Base-by-base conservation (phyloP, 2,329 filamentous ascomycete genomes). In the Fusarium equiseti region DNA sequence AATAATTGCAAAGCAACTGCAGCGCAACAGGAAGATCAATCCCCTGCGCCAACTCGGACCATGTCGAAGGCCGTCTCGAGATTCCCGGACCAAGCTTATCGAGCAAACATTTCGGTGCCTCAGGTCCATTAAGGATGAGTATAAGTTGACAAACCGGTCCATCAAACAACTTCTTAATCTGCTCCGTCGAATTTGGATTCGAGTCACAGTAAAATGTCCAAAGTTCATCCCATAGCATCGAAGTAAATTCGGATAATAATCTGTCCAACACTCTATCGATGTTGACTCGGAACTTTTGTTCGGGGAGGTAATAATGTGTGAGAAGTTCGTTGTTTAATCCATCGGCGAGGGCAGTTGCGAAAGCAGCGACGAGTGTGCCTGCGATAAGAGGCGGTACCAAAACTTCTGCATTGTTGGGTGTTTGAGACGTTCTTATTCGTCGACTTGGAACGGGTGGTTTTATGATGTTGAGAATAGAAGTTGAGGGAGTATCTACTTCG, bases 111-210 rank as follows among this genome's bases (percentile, higher is more conserved):
- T 68, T 71, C 8, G 80, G 71, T 18, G 77, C 76, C 62, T 81
- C 80, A 8, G 80, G 80, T 2, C 80, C 77, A 48, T 79, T 79
- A 38, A 81, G 76, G 16, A 81, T 75, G 9, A 81, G 72, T 13
- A 81, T 66, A n/a, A 81, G 69, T 56, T 81, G 80, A 15, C 77
- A 77, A n/a, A 81, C 71, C 8, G 80, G 80, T 0, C 80, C 80
- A 38, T 81, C 78, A 15, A 81, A 81, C 5, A 81, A 66, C 8
- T 78, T 74, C 24, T 71, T 71, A 44, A 81, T 75, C 49, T 81
- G 80, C 18, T 73, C 75, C 1, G 73, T 70, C 6, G 74, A 76
- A n/a, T 75, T 71, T 5, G 75, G 76, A 58, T 74, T 70, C 6
- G 72, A 76, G 35, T 71, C 59, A 45, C 75, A 75, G 48, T 81